Conservation (phyloP, 169 alveolate genomes). For the Theileria sp. region DNA sequence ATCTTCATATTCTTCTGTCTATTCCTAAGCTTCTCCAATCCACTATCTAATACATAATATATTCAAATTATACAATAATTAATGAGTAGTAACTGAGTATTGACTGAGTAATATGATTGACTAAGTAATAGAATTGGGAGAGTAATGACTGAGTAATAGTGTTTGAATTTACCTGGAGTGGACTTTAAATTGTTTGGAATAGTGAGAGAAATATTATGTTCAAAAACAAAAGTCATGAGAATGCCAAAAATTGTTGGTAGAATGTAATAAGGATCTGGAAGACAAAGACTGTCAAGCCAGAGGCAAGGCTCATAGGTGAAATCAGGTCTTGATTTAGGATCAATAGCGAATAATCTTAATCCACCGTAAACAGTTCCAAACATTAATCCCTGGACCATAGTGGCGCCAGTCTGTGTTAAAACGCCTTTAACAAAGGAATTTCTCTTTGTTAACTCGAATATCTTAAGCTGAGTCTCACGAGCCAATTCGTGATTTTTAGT, state of each 20-base stretch:
- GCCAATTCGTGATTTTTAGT: constrained; percentile 63
- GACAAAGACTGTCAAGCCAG: constrained; percentile 73
- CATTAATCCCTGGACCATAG: constrained; percentile 64
- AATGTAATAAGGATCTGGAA: constrained; percentile 75
- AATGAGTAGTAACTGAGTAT: background rate
- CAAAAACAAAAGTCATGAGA: constrained; percentile 61
- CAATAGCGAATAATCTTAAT: constrained; percentile 66
- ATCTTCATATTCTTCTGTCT: constrained; percentile 41
- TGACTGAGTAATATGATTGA: background rate
- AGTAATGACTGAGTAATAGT: background rate
- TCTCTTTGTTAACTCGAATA: constrained; percentile 58
- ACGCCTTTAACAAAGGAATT: constrained; percentile 67
- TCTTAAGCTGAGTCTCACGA: constrained; percentile 57
- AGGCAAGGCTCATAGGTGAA: constrained; percentile 68
- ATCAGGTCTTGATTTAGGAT: constrained; percentile 65
- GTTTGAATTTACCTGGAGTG: background rate
- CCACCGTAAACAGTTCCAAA: constrained; percentile 73
- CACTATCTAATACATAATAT: background rate
- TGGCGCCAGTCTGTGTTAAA: constrained; percentile 25
- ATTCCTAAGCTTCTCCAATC: constrained; percentile 22
- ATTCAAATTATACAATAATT: too few species aligned
- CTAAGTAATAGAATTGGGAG: too few species aligned
- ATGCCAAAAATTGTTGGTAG: constrained; percentile 63
- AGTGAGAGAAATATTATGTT: constrained; percentile 18
- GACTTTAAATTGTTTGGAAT: background rate